Evolutionary conservation across 1,284 basidiomycete species (phyloP).

Genomic region (Pholiota adiposa): DNA sequence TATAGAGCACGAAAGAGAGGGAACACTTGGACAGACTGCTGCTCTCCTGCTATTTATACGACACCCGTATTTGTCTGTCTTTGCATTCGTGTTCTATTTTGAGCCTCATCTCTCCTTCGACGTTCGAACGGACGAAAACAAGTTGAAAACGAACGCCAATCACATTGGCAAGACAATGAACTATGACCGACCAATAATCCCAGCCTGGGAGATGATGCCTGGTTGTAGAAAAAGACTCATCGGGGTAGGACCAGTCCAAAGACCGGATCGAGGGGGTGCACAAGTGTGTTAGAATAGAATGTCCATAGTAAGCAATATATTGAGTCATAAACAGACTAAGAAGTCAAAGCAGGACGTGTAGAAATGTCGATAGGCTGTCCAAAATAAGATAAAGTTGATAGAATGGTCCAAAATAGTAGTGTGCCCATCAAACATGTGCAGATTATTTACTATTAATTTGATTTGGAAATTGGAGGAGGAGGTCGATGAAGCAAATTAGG

Average conservation of each 20-base stretch:
- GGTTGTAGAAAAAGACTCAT: too few species aligned
- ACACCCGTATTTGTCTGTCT: constrained; percentile 20
- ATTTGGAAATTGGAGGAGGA: not conserved
- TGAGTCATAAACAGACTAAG: not conserved
- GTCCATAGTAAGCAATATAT: not conserved
- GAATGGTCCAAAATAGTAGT: not conserved
- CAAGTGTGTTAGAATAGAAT: not conserved
- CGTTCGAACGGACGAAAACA: too few species aligned
- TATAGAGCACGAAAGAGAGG: constrained; percentile 17
- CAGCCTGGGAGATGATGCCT: not conserved
- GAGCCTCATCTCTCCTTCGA: too few species aligned
- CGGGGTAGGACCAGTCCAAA: too few species aligned
- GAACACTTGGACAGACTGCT: not conserved
- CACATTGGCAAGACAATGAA: not conserved
- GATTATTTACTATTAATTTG: not conserved
- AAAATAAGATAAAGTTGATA: not conserved
- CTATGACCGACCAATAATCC: not conserved
- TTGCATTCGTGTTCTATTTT: constrained; percentile 13
- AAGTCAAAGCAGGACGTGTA: not conserved
- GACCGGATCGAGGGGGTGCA: too few species aligned
- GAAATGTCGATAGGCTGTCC: constrained; percentile 3
- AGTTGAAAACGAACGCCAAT: not conserved
- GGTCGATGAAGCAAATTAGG: constrained; percentile 35
- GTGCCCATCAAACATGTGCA: not conserved
- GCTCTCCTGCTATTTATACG: constrained; percentile 8